A percentile compares a stretch with the other conserved stretches of the same genome.
Conservation (phyloP, 805 yeast species). For the Isabelozyma gotoi region DNA sequence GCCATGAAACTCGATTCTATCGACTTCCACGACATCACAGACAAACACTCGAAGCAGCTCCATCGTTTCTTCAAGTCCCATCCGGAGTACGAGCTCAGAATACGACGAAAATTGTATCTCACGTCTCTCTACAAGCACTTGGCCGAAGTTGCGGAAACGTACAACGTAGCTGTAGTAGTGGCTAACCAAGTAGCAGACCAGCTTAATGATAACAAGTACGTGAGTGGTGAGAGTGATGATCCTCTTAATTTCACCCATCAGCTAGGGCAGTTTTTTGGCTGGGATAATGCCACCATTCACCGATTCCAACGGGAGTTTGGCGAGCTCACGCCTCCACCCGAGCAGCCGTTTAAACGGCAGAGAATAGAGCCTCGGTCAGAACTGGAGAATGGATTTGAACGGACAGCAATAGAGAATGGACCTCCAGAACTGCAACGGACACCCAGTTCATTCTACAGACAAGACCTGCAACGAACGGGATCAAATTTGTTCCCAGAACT, state of each 20-base stretch:
- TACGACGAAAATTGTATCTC: slow-evolving; percentile 42
- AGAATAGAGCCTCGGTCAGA: background rate
- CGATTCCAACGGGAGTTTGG: slow-evolving; percentile 7
- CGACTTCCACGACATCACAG: slow-evolving; percentile 12
- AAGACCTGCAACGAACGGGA: no score
- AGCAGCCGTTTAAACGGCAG: background rate
- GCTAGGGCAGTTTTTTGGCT: slow-evolving; percentile 71
- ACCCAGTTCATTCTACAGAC: no score
- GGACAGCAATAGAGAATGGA: no score
- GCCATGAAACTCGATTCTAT: slow-evolving; percentile 6
- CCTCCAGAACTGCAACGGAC: background rate
- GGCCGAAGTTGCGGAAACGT: slow-evolving; percentile 44
- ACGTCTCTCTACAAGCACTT: slow-evolving; percentile 47
- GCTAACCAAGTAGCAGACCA: slow-evolving; percentile 81
- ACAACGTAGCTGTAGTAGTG: slow-evolving; percentile 60
- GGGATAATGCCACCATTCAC: slow-evolving; percentile 51
- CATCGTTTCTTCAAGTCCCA: slow-evolving; percentile 20
- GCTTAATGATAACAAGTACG: slow-evolving; percentile 21
- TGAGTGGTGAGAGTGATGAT: slow-evolving; percentile 12
- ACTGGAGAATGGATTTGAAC: background rate
- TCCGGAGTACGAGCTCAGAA: slow-evolving; percentile 26
- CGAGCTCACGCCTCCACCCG: background rate
- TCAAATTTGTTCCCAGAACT: no score
- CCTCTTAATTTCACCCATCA: slow-evolving; percentile 59
- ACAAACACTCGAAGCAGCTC: slow-evolving; percentile 14